A percentile compares a stretch with the other conserved stretches of the same genome.
phyloP scores from a whole-genome alignment of 176 grass and related monocot species.

The Ensete ventricosum region DNA sequence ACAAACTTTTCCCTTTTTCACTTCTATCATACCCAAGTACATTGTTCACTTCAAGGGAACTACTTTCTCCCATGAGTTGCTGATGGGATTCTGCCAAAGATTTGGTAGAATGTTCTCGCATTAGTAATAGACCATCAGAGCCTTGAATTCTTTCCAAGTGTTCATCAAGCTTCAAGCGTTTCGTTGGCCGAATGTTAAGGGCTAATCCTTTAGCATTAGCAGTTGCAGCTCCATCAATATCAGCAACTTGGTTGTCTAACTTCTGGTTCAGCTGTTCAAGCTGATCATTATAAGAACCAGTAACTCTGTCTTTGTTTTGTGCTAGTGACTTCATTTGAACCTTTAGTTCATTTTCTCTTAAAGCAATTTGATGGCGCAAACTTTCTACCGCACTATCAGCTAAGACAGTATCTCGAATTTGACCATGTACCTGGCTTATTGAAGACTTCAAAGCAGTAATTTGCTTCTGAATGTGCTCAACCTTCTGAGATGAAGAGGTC shows the following conservation, averaged over 20 bases:
- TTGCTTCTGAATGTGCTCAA: conserved; percentile 28
- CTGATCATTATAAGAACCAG: conserved; percentile 21
- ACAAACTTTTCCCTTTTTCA: conserved; percentile 19
- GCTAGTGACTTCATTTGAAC: conserved; percentile 46
- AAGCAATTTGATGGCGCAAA: conserved; percentile 80
- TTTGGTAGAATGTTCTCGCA: conserved; percentile 27
- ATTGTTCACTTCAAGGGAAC: conserved; percentile 27
- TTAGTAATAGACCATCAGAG: conserved; percentile 21
- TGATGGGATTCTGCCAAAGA: conserved; percentile 26
- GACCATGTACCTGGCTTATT: conserved; percentile 26
- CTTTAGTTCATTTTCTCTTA: conserved; percentile 73
- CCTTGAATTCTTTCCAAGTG: conserved; percentile 27
- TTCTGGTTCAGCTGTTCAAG: conserved; percentile 30
- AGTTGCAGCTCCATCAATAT: conserved; percentile 27
- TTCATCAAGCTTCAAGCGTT: conserved; percentile 46
- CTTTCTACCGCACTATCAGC: conserved; percentile 51
- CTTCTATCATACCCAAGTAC: conserved; percentile 14
- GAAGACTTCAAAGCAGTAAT: conserved; percentile 33
- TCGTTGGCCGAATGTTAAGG: conserved; percentile 32
- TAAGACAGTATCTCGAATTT: conserved; percentile 29
- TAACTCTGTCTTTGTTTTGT: conserved; percentile 20
- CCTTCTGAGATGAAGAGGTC: conserved; percentile 36
- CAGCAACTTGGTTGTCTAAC: conserved; percentile 24
- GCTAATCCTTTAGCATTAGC: conserved; percentile 15
- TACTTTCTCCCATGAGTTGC: conserved; percentile 33